Base-by-base conservation (phyloP, 2,329 filamentous ascomycete genomes). In the Fusarium oxysporum region DNA sequence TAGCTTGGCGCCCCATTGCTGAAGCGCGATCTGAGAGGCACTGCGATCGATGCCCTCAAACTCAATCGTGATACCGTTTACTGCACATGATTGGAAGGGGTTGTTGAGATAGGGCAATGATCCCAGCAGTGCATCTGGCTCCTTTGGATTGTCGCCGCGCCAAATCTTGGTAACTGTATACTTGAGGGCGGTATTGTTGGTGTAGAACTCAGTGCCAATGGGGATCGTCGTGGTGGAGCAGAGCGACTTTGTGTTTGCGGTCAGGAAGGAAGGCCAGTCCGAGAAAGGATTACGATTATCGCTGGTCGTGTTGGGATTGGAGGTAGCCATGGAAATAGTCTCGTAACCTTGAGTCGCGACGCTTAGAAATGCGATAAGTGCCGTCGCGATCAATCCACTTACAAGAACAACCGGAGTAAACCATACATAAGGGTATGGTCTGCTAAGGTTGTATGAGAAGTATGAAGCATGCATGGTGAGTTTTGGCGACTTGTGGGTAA, bases 281-380 rank as follows among this genome's bases (percentile, higher is more conserved):
- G 59, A 62, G 17, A 62, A 62, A 0, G 51, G 33, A 2, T 62
- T 40, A 1, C 5, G 25, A 3, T 58, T 58, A 0, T 32, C 8
- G 33, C 12, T 44, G 7, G 59, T 62, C 0, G 8, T 14, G 13
- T 58, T 62, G 11, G 51, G 59, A 3, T 62, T 40, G 0, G 59
- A 23, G 0, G 59, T n/a, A 1, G 59, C 25, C 33, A 10, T 40
- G 0, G 59, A 38, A 3, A 58, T 14, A 0, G 51, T 47, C 7
- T 62, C 51, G 12, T 62, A 58, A 11, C 59, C 59, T 58, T 58
- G 51, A 3, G 59, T 47, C 0, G 59, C 51, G 13, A 62, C 51
- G 11, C 59, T 62, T 1, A 62, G 41, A 25, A 47, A 62, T 1
- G 51, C 41, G 10, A 58, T 23, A 4, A 62, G 40, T 11, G 33